Evolutionary conservation across 2,329 filamentous ascomycete species (phyloP), one percentile per base, ranked within the genome.

Genomic region (Plectosphaerella sp.): DNA sequence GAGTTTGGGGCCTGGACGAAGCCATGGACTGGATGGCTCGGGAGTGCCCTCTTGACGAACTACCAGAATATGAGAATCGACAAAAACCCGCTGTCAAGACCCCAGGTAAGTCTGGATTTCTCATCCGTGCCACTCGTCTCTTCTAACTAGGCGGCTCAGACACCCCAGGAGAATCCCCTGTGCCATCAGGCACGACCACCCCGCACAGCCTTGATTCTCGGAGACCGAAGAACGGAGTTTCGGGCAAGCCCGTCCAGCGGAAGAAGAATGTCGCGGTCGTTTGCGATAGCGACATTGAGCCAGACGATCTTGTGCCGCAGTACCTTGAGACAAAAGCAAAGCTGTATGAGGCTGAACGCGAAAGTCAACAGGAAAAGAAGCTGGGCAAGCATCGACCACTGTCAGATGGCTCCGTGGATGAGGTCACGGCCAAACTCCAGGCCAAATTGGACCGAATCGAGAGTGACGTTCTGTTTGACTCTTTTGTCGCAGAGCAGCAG

Each of bases 21-120:
- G 85, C 89, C 24, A 68, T 99, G 18, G 90, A 97, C 61, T 96
- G 91, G 90, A 78, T 97, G 50, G 89, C 91, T n/a, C 75, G 89
- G 58, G 83, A 94, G 64, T 89, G 87, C 60, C 72, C 78, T 14
- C 72, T 77, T 56, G 80, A 84, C 1, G 86, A 92, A 60, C 75
- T 93, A 36, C 88, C 88, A 6, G 78, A 83, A 46, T 95, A 94
- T 65, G 84, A 88, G 18, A 77, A 75, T 52, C 72, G 66, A 49
- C 60, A 62, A 14, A 75, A 69, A 33, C 61, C 65, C 5, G 55
- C 61, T 1, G 45, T 61, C 2, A 80, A 73, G 53, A 62, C 64
- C 16, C n/a, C 35, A 65, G 71, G 72, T 68, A 61, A 49, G 50
- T 48, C 8, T 24, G n/a, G 15, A 22, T 18, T 48, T 37, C 7